Evolutionary conservation across 2,329 filamentous ascomycete species (phyloP).

Genomic region (Ilyonectria mors-panacis): DNA sequence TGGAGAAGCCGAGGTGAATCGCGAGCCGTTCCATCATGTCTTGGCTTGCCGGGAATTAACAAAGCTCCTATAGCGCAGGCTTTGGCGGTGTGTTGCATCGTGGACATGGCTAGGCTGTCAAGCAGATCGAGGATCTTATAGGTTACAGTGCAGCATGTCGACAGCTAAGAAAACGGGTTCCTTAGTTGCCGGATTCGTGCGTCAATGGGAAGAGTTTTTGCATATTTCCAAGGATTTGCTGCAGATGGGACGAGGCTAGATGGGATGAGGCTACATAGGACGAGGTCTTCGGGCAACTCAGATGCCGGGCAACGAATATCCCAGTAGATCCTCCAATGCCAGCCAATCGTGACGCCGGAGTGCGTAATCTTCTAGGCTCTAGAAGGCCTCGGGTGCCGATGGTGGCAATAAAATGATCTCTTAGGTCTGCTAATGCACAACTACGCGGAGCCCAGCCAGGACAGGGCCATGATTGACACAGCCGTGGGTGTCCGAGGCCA

Average conservation of each 20-base stretch:
- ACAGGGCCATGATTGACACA: background rate
- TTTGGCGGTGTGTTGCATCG: constrained; percentile 25
- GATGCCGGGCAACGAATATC: constrained; percentile 3
- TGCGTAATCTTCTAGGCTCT: background rate
- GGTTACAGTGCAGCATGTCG: background rate
- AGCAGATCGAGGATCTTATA: background rate
- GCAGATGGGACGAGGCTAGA: constrained; percentile 1
- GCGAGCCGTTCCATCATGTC: constrained; percentile 15
- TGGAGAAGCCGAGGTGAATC: constrained; percentile 5
- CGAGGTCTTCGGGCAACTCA: background rate
- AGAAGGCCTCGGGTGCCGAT: background rate
- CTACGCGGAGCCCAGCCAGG: constrained; percentile 3
- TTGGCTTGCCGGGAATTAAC: constrained; percentile 10
- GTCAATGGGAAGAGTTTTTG: background rate
- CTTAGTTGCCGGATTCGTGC: background rate
- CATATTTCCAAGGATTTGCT: background rate
- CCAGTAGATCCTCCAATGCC: background rate
- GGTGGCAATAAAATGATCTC: background rate
- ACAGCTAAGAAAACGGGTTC: background rate
- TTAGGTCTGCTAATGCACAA: background rate
- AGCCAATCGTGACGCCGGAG: background rate
- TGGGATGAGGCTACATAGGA: background rate
- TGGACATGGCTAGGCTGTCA: constrained; percentile 5
- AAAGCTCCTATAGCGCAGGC: background rate
- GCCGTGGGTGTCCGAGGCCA: background rate